A percentile compares a stretch with the other conserved stretches of the same genome.
Evolutionary conservation across 495 filamentous ascomycete species (phyloP).

Genomic region (Copromyces sp.): DNA sequence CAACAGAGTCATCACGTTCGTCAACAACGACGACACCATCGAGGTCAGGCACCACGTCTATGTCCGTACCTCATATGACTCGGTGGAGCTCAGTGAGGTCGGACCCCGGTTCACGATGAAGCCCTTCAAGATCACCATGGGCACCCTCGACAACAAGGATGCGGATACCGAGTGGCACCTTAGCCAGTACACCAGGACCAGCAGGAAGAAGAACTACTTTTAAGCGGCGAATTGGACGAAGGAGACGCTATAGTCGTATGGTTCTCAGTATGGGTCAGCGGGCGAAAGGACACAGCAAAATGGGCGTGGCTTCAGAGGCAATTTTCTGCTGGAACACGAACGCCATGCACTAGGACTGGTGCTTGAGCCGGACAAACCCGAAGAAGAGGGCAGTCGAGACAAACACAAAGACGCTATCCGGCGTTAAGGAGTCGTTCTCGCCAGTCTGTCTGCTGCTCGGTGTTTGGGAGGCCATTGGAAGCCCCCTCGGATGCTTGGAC

Average conservation of each 20-base stretch:
- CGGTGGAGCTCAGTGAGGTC: conserved; percentile 89
- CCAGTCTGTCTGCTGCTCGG: conserved; percentile 84
- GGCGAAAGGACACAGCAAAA: background rate
- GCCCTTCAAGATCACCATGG: conserved; percentile 84
- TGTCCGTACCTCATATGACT: conserved; percentile 67
- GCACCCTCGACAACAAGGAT: conserved; percentile 89
- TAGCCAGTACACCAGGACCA: conserved; percentile 88
- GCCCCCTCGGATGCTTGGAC: conserved; percentile 79
- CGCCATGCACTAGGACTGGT: conserved; percentile 62
- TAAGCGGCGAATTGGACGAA: conserved; percentile 30
- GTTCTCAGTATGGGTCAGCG: background rate
- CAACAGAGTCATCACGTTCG: conserved; percentile 84
- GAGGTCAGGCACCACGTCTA: conserved; percentile 50
- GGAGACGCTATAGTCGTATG: background rate
- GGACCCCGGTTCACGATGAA: conserved; percentile 95
- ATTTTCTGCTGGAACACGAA: conserved; percentile 65
- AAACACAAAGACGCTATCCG: conserved; percentile 80
- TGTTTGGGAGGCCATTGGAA: conserved; percentile 96
- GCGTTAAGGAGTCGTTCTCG: conserved; percentile 94
- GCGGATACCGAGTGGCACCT: conserved; percentile 96
- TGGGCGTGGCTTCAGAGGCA: conserved; percentile 70
- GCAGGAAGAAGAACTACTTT: conserved; percentile 86
- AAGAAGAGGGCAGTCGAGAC: conserved; percentile 52
- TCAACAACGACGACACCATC: conserved; percentile 88
- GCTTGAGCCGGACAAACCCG: conserved; percentile 71